Evolutionary conservation across 495 filamentous ascomycete genomes (phyloP), one percentile per base, ranked within the genome.

Genomic region (Talaromyces trachyspermus): DNA sequence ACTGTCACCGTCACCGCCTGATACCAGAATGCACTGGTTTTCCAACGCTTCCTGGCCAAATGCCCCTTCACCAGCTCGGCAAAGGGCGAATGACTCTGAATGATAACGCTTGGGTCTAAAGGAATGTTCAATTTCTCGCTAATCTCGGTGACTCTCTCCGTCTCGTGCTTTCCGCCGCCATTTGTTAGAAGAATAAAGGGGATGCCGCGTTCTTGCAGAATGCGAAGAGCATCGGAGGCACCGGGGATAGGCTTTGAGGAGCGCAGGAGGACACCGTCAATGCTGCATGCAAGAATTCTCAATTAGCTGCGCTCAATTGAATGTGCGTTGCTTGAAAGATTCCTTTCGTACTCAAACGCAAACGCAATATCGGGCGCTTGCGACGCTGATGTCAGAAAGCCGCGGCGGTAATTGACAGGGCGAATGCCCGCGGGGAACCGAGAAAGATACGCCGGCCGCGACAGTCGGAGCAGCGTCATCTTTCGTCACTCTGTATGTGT

Each of bases 181-280:
- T 95, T 95, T 46, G 89, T 95, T 44, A 95, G 74, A 26, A 95
- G 76, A 53, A 94, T 85, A 66, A 86, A 94, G 9, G 86, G 86
- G 40, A 95, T 85, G 5, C 72, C 68, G 41, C 86, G 71, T 18
- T 75, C 54, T 52, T 90, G 78, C 18, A 97, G 80, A 51, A 78
- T 79, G 10, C 60, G 54, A n/a, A 99, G 74, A 11, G 89, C 74
- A 49, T 83, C 69, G n/a, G 78, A 69, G 0, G 94, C 94, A 25
- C 82, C 80, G n/a, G 89, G 83, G 26, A 95, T 80, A 7, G 89
- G 83, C 45, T 77, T 78, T 0, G 84, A 79, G 52, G 83, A 81
- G 59, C 89, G 88, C n/a, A 95, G 74, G 15, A 99, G 83, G 20
- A 99, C 94, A 50, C 94, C 94, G 61, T 99, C 92, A 58, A 97